Evolutionary conservation across 2,329 filamentous ascomycete genomes (phyloP).

Genomic region (Albophoma yamanashiensis): DNA sequence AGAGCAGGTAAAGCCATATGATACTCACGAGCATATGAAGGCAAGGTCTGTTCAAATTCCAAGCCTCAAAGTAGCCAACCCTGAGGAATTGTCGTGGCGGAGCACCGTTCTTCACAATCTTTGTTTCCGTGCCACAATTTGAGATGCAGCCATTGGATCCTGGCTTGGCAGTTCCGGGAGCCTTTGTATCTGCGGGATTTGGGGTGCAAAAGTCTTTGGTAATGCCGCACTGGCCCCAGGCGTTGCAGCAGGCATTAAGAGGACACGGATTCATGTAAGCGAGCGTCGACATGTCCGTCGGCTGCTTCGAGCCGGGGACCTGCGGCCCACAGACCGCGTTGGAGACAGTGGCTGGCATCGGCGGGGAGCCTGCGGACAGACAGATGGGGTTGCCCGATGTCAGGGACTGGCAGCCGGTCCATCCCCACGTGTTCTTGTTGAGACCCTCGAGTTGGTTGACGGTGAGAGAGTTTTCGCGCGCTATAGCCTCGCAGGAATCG

Average conservation of each 20-base stretch:
- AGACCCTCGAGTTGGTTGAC: not conserved
- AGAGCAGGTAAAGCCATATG: not conserved
- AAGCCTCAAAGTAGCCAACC: slow-evolving; percentile 11
- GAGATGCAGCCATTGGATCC: slow-evolving; percentile 17
- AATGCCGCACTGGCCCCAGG: slow-evolving; percentile 30
- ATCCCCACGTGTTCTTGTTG: slow-evolving; percentile 21
- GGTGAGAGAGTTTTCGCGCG: slow-evolving; percentile 18
- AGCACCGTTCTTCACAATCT: slow-evolving; percentile 10
- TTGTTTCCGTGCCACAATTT: slow-evolving; percentile 15
- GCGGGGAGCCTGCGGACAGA: slow-evolving; percentile 15
- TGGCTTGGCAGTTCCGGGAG: slow-evolving; percentile 22
- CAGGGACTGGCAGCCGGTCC: slow-evolving; percentile 12
- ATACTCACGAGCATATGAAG: slow-evolving; percentile 1
- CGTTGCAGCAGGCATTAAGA: slow-evolving; percentile 17
- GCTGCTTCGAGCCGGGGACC: slow-evolving; percentile 9
- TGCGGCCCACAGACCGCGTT: slow-evolving; percentile 19
- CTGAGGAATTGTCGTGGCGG: slow-evolving; percentile 3
- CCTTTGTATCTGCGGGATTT: slow-evolving; percentile 15
- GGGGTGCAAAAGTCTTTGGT: slow-evolving; percentile 26
- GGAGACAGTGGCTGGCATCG: slow-evolving; percentile 13
- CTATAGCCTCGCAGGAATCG: slow-evolving; percentile 25
- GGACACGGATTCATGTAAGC: slow-evolving; percentile 17
- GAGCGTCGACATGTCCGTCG: slow-evolving; percentile 6
- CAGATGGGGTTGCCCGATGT: slow-evolving; percentile 11
- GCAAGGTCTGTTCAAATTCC: slow-evolving; percentile 1